Evolutionary conservation across 331 rosid species (phyloP), one percentile per base, ranked within the genome.

Genomic region (Malus hybrid): DNA sequence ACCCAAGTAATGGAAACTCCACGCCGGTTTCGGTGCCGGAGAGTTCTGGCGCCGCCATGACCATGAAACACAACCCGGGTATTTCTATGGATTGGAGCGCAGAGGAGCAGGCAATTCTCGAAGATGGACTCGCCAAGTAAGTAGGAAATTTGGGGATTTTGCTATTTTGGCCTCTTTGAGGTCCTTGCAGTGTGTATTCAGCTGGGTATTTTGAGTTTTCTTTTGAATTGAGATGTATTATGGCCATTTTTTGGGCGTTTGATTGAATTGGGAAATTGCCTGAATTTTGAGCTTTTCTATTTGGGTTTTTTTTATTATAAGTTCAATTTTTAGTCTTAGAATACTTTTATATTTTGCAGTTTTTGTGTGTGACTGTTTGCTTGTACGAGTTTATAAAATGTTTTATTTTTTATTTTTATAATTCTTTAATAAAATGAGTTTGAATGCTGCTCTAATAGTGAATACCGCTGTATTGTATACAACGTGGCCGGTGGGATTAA

Each of bases 11-110:
- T 79, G 97, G 97, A 19, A 88, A 83, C 79, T 85, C 93, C 33
- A 73, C 74, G 15, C 83, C 84, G 4, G 87, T 65, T 46, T 46
- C 84, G 9, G 91, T 78, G 6, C 85, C 91, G 4, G 97, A 92
- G 56, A 85, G 80, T 76, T 83, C 95, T 1, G 85, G 88, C 65
- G 78, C 87, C 13, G 85, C 82, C 76, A 36, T 75, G 22, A 84
- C 91, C 67, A 86, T 95, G 97, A 95, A 90, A 86, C 99, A 95
- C 82, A 92, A 92, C 81, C 99, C 99, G 10, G 99, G 97, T 12
- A 85, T 95, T 63, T 81, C 96, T 10, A 83, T 81, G 87, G 97
- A 92, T 73, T 92, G 99, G 99, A 86, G 86, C 15, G 15, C 91
- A 0, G 99, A 95, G 15, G 99, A 92, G 79, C 99, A 95, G 86